Percentiles rank a stretch among this genome's conserved stretches.
Conservation (phyloP, 371 early-diverging fungal species). For the Rhizopus sp. region DNA sequence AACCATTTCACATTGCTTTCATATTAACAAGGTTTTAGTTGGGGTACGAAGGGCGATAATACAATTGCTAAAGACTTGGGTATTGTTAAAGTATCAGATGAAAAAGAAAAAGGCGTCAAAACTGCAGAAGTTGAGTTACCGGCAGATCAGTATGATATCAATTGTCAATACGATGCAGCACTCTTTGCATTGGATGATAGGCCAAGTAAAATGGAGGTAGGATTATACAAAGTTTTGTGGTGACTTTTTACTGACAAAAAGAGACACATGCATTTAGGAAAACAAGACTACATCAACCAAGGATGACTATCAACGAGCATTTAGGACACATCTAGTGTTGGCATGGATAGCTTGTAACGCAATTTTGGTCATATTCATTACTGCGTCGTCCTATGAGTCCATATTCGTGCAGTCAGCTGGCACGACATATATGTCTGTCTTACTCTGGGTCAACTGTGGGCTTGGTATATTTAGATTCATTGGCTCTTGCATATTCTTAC, state of each 20-base stretch:
- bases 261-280: background rate
- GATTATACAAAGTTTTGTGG: constrained; percentile 24
- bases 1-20: background rate
- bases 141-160: constrained; percentile 70
- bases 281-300: constrained; percentile 45
- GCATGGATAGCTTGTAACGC: constrained; percentile 89
- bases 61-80: constrained; percentile 61
- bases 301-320: constrained; percentile 82
- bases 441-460: constrained; percentile 86
- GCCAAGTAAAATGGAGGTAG: constrained; percentile 9
- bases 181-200: constrained; percentile 53
- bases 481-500: constrained; percentile 74
- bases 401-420: constrained; percentile 34
- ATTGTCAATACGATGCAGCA: constrained; percentile 73
- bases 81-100: constrained; percentile 56
- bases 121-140: constrained; percentile 65
- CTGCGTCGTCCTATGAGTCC: constrained; percentile 37
- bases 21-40: constrained; percentile 40
- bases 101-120: constrained; percentile 45
- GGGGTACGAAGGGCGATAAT: constrained; percentile 95
- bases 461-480: constrained; percentile 80
- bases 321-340: constrained; percentile 81
- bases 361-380: constrained; percentile 65
- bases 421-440: constrained; percentile 77
- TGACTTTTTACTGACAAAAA: constrained; percentile 29